These are phyloP conservation scores for Serendipita sp. DNA, from an alignment of 768 basidiomycete species.

Conservation along the genomic window DNA sequence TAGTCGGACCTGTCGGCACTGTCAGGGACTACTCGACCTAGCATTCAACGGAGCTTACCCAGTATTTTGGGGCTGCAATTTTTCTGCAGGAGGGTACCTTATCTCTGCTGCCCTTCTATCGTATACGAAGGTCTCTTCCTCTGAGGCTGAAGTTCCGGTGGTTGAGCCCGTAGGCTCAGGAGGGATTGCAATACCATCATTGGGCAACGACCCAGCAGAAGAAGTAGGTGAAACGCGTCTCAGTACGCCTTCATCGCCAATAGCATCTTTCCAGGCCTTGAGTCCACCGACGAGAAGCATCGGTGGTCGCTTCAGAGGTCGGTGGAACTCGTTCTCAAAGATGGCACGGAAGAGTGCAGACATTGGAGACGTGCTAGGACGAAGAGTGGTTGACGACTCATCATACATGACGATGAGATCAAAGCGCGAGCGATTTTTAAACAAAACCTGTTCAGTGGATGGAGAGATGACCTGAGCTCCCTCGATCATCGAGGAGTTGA, in stretches of 20 bases:
- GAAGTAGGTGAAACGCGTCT: constrained; percentile 2
- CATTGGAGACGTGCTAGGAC: constrained; percentile 35
- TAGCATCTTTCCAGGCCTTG: constrained; percentile 53
- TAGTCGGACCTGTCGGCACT: background rate
- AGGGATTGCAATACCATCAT: background rate
- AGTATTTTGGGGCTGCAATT: constrained; percentile 1
- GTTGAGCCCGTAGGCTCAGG: constrained; percentile 1
- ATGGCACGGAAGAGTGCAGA: constrained; percentile 50
- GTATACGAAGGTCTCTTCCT: constrained; percentile 4
- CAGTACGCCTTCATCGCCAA: constrained; percentile 28
- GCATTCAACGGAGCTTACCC: background rate
- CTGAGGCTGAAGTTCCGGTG: constrained; percentile 1
- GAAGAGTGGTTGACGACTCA: constrained; percentile 37
- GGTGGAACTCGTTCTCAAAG: constrained; percentile 55
- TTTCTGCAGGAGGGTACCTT: constrained; percentile 6
- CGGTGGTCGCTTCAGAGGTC: constrained; percentile 57
- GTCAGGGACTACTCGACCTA: background rate
- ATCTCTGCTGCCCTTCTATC: constrained; percentile 7
- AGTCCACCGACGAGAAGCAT: constrained; percentile 76
- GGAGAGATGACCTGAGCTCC: constrained; percentile 59
- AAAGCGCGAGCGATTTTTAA: constrained; percentile 72
- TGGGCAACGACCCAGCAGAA: background rate
- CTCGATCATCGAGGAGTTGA: constrained; percentile 54
- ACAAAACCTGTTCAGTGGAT: constrained; percentile 52
- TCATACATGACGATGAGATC: constrained; percentile 85